Base-by-base conservation (phyloP, 768 basidiomycete genomes). In the Auricularia cornea region DNA sequence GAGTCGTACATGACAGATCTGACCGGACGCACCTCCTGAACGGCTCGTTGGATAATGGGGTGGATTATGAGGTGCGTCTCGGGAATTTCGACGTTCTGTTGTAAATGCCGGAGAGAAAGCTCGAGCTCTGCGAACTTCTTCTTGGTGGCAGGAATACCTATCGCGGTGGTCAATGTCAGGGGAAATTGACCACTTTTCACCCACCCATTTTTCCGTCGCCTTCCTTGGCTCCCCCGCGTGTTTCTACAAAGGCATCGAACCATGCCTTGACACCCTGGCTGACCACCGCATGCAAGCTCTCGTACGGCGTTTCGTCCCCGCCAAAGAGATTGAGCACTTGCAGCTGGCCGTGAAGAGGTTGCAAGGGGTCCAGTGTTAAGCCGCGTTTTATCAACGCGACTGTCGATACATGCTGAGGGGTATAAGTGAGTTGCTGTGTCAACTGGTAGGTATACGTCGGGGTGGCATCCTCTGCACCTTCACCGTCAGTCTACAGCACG, bases 101-200 rank as follows among this genome's bases (percentile, higher is more conserved):
- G 96, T 4, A 98, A 82, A 72, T 99, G 97, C 1, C 98, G 79
- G 18, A 98, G 78, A 2, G 93, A 94, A 11, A 98, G 77, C 74
- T 99, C 96, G 62, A 98, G 86, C 70, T 99, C 97, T 8, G 97
- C 96, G 71, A 98, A 98, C 76, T 98, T 98, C 81, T 95, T 95
- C 84, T 98, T 98, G 56, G 96, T 94, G 83, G 97, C 92, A 3
- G 97, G 97, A 63, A 99, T 98, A 59, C 88, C 88, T 84, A 70
- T 35, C 62, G 29, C 60, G 29, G 14, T 64, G 64, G 60, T 64
- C 57, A 61, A 41, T 63, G 23, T 38, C 23, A 16, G 41, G 62
- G 28, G 59, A 30, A 44, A 59, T 29, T 12, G 33, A 23, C 57
- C 30, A 35, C 32, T 11, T 40, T 29, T n/a, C 31, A 67, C 75